These are phyloP conservation scores for Poa annua DNA, from an alignment of 176 grass and related monocot genomes.

Conservation along the genomic window DNA sequence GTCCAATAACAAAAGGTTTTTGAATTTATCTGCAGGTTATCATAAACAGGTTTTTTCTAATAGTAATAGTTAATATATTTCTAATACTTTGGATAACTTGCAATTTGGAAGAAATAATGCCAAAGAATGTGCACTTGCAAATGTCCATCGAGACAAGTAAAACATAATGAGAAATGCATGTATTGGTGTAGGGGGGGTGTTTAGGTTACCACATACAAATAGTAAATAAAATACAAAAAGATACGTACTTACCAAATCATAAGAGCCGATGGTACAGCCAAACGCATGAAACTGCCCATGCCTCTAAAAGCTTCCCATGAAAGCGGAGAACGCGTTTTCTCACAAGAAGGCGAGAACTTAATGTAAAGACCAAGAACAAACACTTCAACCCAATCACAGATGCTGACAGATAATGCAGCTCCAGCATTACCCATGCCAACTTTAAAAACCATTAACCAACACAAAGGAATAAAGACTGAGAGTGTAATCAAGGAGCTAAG, in stretches of 20 bases:
- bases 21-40: too few relatives aligned
- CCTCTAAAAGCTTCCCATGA: slow-evolving; percentile 54
- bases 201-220: neutral
- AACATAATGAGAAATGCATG: neutral
- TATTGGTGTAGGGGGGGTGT: neutral
- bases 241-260: slow-evolving; percentile 67
- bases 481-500: slow-evolving; percentile 58
- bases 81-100: too few relatives aligned
- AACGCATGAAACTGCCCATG: slow-evolving; percentile 49
- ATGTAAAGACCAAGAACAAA: slow-evolving; percentile 63
- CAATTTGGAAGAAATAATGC: too few relatives aligned
- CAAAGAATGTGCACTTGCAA: neutral
- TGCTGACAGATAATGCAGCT: slow-evolving; percentile 59
- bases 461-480: slow-evolving; percentile 54
- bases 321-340: slow-evolving; percentile 57
- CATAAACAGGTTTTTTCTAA: too few relatives aligned
- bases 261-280: slow-evolving; percentile 65
- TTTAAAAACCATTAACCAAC: slow-evolving; percentile 77
- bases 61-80: too few relatives aligned
- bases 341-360: slow-evolving; percentile 57
- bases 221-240: neutral
- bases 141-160: neutral
- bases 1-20: too few relatives aligned
- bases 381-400: slow-evolving; percentile 68
- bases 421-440: slow-evolving; percentile 66